phyloP scores from a whole-genome alignment of 2,329 filamentous ascomycete genomes.

The Paraphoma sp. region DNA sequence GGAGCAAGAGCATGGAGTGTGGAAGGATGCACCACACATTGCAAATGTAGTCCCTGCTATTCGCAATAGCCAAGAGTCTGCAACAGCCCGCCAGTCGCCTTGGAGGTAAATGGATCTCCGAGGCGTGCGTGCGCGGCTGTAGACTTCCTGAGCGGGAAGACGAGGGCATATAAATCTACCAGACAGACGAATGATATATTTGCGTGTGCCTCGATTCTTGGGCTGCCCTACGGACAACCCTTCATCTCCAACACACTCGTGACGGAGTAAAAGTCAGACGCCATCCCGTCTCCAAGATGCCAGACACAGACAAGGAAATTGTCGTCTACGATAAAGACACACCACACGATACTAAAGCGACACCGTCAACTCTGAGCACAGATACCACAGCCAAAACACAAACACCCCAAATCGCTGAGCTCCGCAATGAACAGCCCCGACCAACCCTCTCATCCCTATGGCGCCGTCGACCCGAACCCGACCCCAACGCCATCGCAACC shows the following conservation, averaged over 20 bases:
- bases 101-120: conserved; percentile 4
- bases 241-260: too few species aligned
- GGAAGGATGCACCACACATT: conserved; percentile 5
- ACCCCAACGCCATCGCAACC: conserved; percentile 19
- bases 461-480: conserved; percentile 11
- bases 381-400: conserved; percentile 1
- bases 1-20: not conserved
- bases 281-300: not conserved
- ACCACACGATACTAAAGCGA: not conserved
- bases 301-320: not conserved
- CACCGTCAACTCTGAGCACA: not conserved
- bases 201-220: too few species aligned
- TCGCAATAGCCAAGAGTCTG: conserved; percentile 16
- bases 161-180: too few species aligned
- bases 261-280: not conserved
- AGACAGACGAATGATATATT: too few species aligned
- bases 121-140: not conserved
- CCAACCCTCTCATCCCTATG: conserved; percentile 15
- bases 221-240: too few species aligned
- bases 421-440: conserved; percentile 9
- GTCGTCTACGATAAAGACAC: not conserved
- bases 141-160: too few species aligned
- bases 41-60: conserved; percentile 20
- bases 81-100: not conserved
- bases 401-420: conserved; percentile 2